Evolutionary conservation across 1,139 yeast species (phyloP).

Genomic region (Suhomyces wounanorum): DNA sequence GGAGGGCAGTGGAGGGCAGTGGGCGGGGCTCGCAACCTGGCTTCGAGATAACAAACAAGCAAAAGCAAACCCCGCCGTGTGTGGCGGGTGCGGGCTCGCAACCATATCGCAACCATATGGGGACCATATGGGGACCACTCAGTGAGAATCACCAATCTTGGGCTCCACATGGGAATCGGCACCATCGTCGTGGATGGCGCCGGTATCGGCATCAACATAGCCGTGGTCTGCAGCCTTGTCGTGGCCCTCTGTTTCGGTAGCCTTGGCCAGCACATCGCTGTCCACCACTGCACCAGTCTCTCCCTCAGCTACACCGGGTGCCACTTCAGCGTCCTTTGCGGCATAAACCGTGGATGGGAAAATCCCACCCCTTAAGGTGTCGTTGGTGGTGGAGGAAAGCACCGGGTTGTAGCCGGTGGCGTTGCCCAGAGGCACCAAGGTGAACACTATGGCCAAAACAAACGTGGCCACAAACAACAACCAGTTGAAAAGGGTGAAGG

Average conservation of each 20-base stretch:
- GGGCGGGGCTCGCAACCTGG: too few species aligned
- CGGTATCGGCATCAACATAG: not conserved
- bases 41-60: too few species aligned
- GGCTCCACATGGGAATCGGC: not conserved
- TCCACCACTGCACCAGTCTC: not conserved
- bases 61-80: too few species aligned
- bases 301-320: not conserved
- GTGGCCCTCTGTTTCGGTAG: conserved; percentile 2
- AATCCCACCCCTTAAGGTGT: conserved; percentile 6
- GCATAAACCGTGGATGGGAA: not conserved
- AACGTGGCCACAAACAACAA: conserved; percentile 27
- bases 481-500: conserved; percentile 34
- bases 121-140: too few species aligned
- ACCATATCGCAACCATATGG: not conserved
- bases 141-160: not conserved
- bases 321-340: not conserved
- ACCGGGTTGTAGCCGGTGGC: not conserved
- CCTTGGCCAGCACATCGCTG: conserved; percentile 6
- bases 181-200: not conserved
- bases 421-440: conserved; percentile 23
- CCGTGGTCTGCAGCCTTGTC: conserved; percentile 1
- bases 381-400: not conserved
- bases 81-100: too few species aligned
- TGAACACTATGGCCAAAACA: conserved; percentile 23
- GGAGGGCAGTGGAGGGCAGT: too few species aligned